Evolutionary conservation across 768 basidiomycete species (phyloP), one percentile per base, ranked within the genome.

Genomic region (Boletus rubescentipes): DNA sequence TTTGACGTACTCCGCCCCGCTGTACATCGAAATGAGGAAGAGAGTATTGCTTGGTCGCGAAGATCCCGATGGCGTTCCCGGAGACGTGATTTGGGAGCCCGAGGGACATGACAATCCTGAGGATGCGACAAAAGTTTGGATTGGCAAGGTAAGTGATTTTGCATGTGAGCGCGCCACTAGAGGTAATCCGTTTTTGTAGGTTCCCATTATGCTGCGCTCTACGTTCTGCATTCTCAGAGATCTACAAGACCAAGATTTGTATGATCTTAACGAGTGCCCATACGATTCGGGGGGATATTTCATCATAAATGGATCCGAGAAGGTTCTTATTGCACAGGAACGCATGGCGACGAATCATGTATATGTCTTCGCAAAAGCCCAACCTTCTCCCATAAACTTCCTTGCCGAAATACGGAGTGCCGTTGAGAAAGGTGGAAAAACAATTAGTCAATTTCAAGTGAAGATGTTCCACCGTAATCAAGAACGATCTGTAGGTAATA

Each of bases 341-440:
- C 86, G 97, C 48, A 98, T 98, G 95, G 96, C 97, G 10, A 95
- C 93, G 21, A 99, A 99, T 75, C 95, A 97, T 66, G 97, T 99
- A 60, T 99, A 98, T 72, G 94, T 98, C 48, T 99, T 99, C 66
- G 93, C 95, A 47, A 99, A 98, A 73, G 92, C 92, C 0, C 93
- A 96, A 61, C 95, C 96, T 4, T 95, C 93, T 16, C 94, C 95
- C 2, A 91, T 97, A 63, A 93, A 86, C 60, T 97, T 96, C 74
- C 82, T 98, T 39, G 93, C 97, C 35, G 95, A 98, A 71, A 97
- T 99, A 71, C 88, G 96, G 56, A 94, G 92, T 71, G 93, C 94
- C 6, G 92, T 98, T 12, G 97, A 98, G 75, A 96, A 93, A 68
- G 94, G 96, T 51, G 97, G 97, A 46, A 98, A 98, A 78, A 97